Evolutionary conservation across 257 asterid species (phyloP), one percentile per base, ranked within the genome.

Genomic region (Voacanga thouarsii): DNA sequence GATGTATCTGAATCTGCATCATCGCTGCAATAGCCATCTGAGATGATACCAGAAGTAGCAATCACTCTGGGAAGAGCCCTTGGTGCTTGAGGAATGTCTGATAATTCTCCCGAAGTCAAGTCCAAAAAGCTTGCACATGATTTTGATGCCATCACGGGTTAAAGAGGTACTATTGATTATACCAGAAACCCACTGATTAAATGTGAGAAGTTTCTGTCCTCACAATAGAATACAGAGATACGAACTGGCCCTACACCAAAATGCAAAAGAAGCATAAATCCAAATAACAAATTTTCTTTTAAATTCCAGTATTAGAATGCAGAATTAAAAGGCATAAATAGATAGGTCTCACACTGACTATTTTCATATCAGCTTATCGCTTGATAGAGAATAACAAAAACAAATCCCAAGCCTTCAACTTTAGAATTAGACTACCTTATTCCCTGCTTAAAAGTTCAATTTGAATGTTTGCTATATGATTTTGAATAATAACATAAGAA

Each of bases 61-160:
- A 93, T 87, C 82, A 91, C 90, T 78, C 91, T 87, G 19, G 97
- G 98, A 84, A 93, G 88, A 63, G 87, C 86, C 89, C 93, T 90
- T 39, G 96, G 93, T 76, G 93, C 86, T 77, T 81, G 89, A 59
- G 98, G 97, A 61, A 88, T 82, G 73, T 87, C 88, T 44, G 80
- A 67, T 53, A 88, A 57, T 37, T 82, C 94, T 61, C 87, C 97
- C 71, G 91, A 79, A 76, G 94, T 91, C 84, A 91, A 81, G 78
- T 87, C 98, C 81, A 91, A 85, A 79, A 90, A 83, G 87, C 85
- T 89, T 37, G 89, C 88, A 84, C 86, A 89, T 56, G 96, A 89
- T 80, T 87, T 86, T 39, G 97, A 85, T 24, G 88, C 90, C 98
- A 91, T 93, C 63, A 80, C 51, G 80, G 77, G 19, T 33, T 77